These are phyloP conservation scores for Daldinia loculata DNA, from an alignment of 495 filamentous ascomycete genomes.

Conservation along the genomic window DNA sequence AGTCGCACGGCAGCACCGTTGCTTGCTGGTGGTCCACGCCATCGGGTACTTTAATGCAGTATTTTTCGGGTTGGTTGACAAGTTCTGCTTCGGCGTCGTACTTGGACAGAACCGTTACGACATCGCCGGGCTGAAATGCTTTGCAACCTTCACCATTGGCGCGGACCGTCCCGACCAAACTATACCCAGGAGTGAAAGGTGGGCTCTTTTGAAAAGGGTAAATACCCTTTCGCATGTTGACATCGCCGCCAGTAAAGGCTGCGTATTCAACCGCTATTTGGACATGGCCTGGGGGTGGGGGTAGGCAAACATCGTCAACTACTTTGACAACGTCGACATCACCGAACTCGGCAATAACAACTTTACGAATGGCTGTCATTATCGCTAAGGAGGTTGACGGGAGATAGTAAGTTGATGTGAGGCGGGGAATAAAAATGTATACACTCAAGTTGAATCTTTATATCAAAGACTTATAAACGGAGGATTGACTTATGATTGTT, in stretches of 20 bases:
- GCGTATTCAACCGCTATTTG: conserved; percentile 55
- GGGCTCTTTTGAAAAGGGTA: conserved; percentile 52
- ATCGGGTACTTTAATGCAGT: conserved; percentile 49
- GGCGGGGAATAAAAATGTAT: too few species aligned
- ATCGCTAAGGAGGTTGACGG: neutral
- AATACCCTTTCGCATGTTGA: conserved; percentile 54
- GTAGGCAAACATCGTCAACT: conserved; percentile 40
- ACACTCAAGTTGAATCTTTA: neutral
- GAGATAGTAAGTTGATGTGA: neutral
- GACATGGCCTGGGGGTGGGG: conserved; percentile 47
- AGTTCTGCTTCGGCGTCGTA: conserved; percentile 54
- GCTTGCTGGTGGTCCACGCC: conserved; percentile 49
- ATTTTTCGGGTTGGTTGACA: conserved; percentile 52
- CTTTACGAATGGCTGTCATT: conserved; percentile 51
- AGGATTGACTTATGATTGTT: neutral
- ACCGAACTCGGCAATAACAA: conserved; percentile 50
- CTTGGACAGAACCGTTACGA: conserved; percentile 49
- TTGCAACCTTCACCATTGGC: conserved; percentile 42
- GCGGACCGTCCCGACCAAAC: conserved; percentile 49
- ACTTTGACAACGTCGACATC: conserved; percentile 46
- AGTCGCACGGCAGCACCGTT: conserved; percentile 48
- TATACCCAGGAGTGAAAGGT: conserved; percentile 56
- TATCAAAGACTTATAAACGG: neutral
- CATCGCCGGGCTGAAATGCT: conserved; percentile 45
- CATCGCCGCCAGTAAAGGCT: conserved; percentile 53